These are phyloP conservation scores for Termitomyces sp. DNA, from an alignment of 768 basidiomycete species.

Conservation along the genomic window DNA sequence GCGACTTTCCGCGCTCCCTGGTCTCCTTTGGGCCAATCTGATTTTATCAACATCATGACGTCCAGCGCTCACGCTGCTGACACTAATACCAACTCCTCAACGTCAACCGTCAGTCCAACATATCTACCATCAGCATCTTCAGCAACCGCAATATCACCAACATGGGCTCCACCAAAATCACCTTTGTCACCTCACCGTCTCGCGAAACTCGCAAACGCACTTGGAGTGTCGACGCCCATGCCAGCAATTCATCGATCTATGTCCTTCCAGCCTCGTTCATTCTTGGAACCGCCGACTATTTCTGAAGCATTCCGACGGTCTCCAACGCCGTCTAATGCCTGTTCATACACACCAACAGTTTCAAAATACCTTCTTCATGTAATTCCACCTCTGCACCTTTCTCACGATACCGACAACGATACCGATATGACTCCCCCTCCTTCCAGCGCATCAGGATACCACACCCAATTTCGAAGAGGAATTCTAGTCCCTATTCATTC, in stretches of 20 bases:
- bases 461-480: conserved; percentile 75
- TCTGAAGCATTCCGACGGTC: conserved; percentile 39
- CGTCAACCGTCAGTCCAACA: conserved; percentile 14
- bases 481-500: conserved; percentile 83
- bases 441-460: conserved; percentile 63
- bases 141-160: conserved; percentile 25
- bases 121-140: conserved; percentile 16
- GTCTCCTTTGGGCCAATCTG: background rate
- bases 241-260: conserved; percentile 39
- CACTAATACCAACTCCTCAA: conserved; percentile 14
- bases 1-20: background rate
- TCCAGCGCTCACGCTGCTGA: conserved; percentile 16
- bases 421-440: conserved; percentile 48
- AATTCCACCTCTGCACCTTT: conserved; percentile 69
- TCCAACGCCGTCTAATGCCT: conserved; percentile 43
- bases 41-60: conserved; percentile 17
- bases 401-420: conserved; percentile 48
- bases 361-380: conserved; percentile 80
- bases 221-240: conserved; percentile 72
- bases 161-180: conserved; percentile 63
- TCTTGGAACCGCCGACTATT: conserved; percentile 25
- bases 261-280: conserved; percentile 28
- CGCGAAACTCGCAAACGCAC: conserved; percentile 79
- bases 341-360: conserved; percentile 34
- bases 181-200: conserved; percentile 74